phyloP scores from a whole-genome alignment of 1,284 basidiomycete genomes.

The Microbotryum intermedium region DNA sequence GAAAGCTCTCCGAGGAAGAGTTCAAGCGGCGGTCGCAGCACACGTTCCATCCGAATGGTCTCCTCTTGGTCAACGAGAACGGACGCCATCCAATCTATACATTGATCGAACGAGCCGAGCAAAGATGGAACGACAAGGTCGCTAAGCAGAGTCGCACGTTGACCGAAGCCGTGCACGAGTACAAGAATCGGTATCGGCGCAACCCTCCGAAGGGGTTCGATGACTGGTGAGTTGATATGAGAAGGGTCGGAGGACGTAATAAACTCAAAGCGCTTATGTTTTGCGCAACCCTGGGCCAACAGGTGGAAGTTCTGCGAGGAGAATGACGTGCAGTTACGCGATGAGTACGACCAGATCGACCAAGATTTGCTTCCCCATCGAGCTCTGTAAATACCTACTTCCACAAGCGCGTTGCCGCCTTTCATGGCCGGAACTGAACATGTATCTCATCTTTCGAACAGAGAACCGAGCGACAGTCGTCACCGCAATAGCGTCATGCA shows the following conservation, averaged over 20 bases:
- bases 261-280: too few species aligned
- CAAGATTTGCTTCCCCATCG: slow-evolving; percentile 32
- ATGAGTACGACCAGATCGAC: slow-evolving; percentile 37
- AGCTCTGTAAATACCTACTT: slow-evolving; percentile 19
- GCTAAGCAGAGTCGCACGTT: slow-evolving; percentile 66
- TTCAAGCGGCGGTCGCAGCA: slow-evolving; percentile 16
- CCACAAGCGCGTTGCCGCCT: slow-evolving; percentile 10
- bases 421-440: slow-evolving; percentile 34
- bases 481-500: slow-evolving; percentile 33
- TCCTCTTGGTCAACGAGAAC: slow-evolving; percentile 26
- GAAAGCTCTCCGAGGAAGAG: slow-evolving; percentile 23
- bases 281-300: too few species aligned
- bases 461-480: slow-evolving; percentile 24
- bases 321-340: slow-evolving; percentile 34
- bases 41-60: slow-evolving; percentile 28
- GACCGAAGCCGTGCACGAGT: slow-evolving; percentile 65
- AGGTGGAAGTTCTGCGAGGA: slow-evolving; percentile 34
- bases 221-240: slow-evolving; percentile 34
- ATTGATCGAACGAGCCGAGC: slow-evolving; percentile 70
- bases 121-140: slow-evolving; percentile 57
- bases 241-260: too few species aligned
- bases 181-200: slow-evolving; percentile 63
- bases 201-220: slow-evolving; percentile 82
- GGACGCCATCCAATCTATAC: slow-evolving; percentile 33
- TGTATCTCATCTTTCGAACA: neutral